These are phyloP conservation scores for Thraustochytrium sp. DNA, from an alignment of 352 stramenopile genomes.

Conservation along the genomic window DNA sequence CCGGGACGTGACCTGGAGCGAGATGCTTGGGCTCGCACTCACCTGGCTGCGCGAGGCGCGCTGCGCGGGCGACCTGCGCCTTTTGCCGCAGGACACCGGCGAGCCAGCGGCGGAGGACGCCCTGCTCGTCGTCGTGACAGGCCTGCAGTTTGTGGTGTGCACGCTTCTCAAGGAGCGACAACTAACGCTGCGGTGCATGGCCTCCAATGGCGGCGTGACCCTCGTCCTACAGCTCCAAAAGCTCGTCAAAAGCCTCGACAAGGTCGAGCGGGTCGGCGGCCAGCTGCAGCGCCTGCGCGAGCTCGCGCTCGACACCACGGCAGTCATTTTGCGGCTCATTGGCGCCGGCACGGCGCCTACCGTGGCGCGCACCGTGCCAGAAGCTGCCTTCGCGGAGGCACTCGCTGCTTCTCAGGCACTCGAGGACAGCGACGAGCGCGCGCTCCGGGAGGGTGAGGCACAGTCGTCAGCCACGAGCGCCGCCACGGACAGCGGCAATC, in stretches of 20 bases:
- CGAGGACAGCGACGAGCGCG: not conserved
- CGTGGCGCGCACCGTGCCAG: too few species aligned
- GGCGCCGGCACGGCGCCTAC: not conserved
- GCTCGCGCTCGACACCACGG: not conserved
- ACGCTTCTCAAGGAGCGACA: slow-evolving; percentile 27
- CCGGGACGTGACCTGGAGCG: slow-evolving; percentile 23
- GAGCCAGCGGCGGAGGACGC: not conserved
- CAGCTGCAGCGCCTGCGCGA: not conserved
- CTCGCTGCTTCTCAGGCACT: not conserved
- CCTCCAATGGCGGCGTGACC: slow-evolving; percentile 18
- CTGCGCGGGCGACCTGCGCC: not conserved
- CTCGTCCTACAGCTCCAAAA: slow-evolving; percentile 30
- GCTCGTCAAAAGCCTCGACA: not conserved
- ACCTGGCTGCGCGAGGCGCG: slow-evolving; percentile 15
- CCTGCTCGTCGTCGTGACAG: not conserved
- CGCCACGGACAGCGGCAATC: too few species aligned
- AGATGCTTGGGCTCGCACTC: not conserved
- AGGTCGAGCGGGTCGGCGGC: not conserved
- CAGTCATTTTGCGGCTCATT: slow-evolving; percentile 14
- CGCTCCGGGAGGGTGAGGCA: too few species aligned
- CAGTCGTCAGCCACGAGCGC: too few species aligned
- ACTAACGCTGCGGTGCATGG: slow-evolving; percentile 16
- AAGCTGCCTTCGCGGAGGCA: not conserved
- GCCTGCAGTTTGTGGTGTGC: slow-evolving; percentile 10
- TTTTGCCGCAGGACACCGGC: not conserved